Percentiles rank a stretch among this genome's conserved stretches.
phyloP scores from a whole-genome alignment of 345 rosid species.

The Capsella bursapastoris region DNA sequence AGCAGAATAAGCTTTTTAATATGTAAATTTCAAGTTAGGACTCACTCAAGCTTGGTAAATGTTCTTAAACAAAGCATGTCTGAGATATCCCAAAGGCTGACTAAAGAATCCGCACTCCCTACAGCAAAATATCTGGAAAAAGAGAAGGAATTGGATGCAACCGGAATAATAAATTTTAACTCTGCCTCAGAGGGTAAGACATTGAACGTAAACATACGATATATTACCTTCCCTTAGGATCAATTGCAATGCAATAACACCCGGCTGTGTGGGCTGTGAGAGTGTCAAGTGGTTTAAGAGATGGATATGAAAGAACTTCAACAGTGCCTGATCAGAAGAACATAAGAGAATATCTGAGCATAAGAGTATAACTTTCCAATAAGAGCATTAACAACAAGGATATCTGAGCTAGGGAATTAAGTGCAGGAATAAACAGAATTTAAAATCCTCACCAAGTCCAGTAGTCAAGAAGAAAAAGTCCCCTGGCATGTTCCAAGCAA shows the following conservation, averaged over 20 bases:
- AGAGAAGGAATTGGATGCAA: slow-evolving; percentile 8
- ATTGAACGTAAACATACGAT: slow-evolving; percentile 4
- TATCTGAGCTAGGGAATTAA: neutral
- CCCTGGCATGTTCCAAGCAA: slow-evolving; percentile 97
- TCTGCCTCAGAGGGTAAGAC: neutral
- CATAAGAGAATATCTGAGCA: neutral
- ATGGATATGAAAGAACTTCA: slow-evolving; percentile 86
- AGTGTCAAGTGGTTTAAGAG: slow-evolving; percentile 77
- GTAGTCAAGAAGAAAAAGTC: slow-evolving; percentile 95
- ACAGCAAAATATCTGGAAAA: slow-evolving; percentile 86
- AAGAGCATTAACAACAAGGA: slow-evolving; percentile 19
- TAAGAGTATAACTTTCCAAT: neutral
- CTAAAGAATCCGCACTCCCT: slow-evolving; percentile 98
- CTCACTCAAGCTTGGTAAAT: slow-evolving; percentile 92
- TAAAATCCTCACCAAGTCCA: slow-evolving; percentile 73
- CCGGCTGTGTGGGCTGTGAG: slow-evolving; percentile 98
- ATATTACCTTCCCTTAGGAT: slow-evolving; percentile 86
- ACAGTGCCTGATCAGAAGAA: slow-evolving; percentile 70
- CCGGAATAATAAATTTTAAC: neutral
- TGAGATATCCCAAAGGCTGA: slow-evolving; percentile 97
- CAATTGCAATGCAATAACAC: slow-evolving; percentile 96
- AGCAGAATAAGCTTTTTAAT: neutral
- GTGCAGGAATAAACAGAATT: slow-evolving; percentile 5
- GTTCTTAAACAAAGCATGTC: slow-evolving; percentile 93
- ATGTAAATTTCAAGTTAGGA: slow-evolving; percentile 9